Conservation (phyloP, 2,329 filamentous ascomycete species). For the Fusarium algeriense region DNA sequence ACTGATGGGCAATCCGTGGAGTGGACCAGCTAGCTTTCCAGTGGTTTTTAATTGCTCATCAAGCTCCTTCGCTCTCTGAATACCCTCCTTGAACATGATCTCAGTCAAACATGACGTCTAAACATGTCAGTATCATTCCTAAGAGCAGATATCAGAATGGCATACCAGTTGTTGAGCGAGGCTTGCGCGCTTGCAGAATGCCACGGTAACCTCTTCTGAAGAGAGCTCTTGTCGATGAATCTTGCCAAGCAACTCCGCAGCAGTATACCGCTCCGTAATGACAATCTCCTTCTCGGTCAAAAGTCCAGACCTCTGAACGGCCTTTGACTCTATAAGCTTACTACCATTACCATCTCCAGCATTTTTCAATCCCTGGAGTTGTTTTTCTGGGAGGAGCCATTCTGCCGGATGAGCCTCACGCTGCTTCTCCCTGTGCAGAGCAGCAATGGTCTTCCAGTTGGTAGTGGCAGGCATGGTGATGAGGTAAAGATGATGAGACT, state of each 20-base stretch:
- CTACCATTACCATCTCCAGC: slow-evolving; percentile 2
- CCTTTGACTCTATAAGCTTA: slow-evolving; percentile 28
- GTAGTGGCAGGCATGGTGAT: slow-evolving; percentile 33
- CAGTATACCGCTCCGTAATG: slow-evolving; percentile 33
- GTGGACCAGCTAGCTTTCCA: slow-evolving; percentile 36
- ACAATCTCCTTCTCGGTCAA: slow-evolving; percentile 23
- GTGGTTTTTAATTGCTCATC: slow-evolving; percentile 39
- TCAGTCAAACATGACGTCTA: slow-evolving; percentile 42
- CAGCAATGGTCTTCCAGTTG: slow-evolving; percentile 37
- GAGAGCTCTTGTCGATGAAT: slow-evolving; percentile 19
- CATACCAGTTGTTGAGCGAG: slow-evolving; percentile 41
- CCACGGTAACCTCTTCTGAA: slow-evolving; percentile 38
- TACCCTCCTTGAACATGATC: slow-evolving; percentile 36
- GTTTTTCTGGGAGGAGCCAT: slow-evolving; percentile 25
- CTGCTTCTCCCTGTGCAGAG: slow-evolving; percentile 36
- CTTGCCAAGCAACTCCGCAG: slow-evolving; percentile 27
- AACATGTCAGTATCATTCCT: background rate
- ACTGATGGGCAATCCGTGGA: slow-evolving; percentile 42
- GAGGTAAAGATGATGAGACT: background rate
- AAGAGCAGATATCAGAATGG: accelerated
- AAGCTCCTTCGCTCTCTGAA: slow-evolving; percentile 26
- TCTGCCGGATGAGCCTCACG: slow-evolving; percentile 21
- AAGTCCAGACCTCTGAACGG: slow-evolving; percentile 24
- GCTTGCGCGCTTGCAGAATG: slow-evolving; percentile 41
- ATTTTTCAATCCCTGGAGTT: slow-evolving; percentile 12